Evolutionary conservation across 225 moss, liverwort and hornwort species (phyloP), one percentile per base, ranked within the genome.

Genomic region (Sphagnum tenellum): DNA sequence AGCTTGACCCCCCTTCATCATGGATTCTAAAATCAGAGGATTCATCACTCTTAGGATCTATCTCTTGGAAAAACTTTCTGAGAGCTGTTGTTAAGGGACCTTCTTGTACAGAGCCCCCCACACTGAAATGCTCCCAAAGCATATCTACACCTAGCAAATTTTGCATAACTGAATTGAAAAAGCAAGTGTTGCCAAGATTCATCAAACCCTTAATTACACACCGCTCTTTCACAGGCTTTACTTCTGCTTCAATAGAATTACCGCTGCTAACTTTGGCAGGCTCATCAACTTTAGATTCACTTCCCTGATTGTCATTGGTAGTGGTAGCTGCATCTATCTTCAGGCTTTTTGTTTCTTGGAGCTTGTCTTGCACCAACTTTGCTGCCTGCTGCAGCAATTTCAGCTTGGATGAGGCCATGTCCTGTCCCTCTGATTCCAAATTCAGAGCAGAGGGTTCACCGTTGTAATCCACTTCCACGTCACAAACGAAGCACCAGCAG

Each of bases 151-250:
- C 84, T 0, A 94, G 86, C 72, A 94, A 69, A 57, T 94, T 94
- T 81, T 94, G 94, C 90, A 94, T 90, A 74, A 94, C 94, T 10
- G 90, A 90, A 75, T 94, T 90, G 75, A 90, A 90, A 56, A 94
- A 94, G 57, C 94, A 94, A 2, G 90, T 90, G 84, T 94, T 94
- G 49, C 90, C 90, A 67, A 90, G 71, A 64, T 94, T 94, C 66
- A 68, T 75, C 73, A 94, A 67, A 48, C 94, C 94, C 82, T 87
- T 94, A 8, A 94, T 79, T 47, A 85, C 78, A 65, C 88, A 81
- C 69, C 72, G 72, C 47, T 69, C 72, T n/a, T 66, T 58, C 4
- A 67, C 65, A 47, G 50, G 49, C 45, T 71, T 67, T 4, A 61
- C 59, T 45, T 46, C 65, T 60, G 57, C 56, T 7, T 55, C 44